Evolutionary conservation across 768 basidiomycete genomes (phyloP).

Genomic region (Panaeolus papilionaceus): DNA sequence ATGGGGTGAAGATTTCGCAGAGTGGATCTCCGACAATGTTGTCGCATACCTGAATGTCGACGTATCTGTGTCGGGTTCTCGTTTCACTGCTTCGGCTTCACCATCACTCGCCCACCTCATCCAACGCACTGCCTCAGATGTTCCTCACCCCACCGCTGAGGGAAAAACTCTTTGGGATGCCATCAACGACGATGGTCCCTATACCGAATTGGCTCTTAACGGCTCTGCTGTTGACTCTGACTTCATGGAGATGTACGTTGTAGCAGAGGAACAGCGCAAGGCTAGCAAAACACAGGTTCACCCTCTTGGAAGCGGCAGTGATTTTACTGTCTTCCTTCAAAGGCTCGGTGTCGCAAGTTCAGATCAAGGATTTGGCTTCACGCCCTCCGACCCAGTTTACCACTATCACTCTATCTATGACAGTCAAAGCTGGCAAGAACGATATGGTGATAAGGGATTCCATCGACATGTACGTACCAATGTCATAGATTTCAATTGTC

Average conservation of each 20-base stretch:
- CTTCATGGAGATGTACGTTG: constrained; percentile 44
- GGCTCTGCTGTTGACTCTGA: constrained; percentile 93
- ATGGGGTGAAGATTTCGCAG: constrained; percentile 91
- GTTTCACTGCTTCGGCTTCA: constrained; percentile 62
- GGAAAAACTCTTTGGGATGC: constrained; percentile 85
- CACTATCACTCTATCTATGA: constrained; percentile 86
- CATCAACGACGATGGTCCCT: constrained; percentile 62
- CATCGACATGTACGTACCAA: constrained; percentile 62
- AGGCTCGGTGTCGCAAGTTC: constrained; percentile 58
- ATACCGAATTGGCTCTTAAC: constrained; percentile 59
- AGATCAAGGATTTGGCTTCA: constrained; percentile 48
- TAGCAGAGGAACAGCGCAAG: constrained; percentile 37
- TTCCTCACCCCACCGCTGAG: constrained; percentile 74
- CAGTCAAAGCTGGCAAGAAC: constrained; percentile 71
- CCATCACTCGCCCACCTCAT: constrained; percentile 87
- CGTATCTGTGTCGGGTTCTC: constrained; percentile 66
- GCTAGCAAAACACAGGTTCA: constrained; percentile 49
- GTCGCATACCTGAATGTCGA: constrained; percentile 91
- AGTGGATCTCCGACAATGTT: constrained; percentile 80
- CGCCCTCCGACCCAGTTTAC: constrained; percentile 64
- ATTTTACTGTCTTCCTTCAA: constrained; percentile 93
- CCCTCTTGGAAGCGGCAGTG: constrained; percentile 84
- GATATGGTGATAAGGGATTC: constrained; percentile 81
- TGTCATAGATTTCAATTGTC: neutral
- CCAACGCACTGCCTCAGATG: constrained; percentile 65